Percentiles rank a stretch among this genome's conserved stretches.
Conservation (phyloP, 139 green algal species). For the Closterium sp. region DNA sequence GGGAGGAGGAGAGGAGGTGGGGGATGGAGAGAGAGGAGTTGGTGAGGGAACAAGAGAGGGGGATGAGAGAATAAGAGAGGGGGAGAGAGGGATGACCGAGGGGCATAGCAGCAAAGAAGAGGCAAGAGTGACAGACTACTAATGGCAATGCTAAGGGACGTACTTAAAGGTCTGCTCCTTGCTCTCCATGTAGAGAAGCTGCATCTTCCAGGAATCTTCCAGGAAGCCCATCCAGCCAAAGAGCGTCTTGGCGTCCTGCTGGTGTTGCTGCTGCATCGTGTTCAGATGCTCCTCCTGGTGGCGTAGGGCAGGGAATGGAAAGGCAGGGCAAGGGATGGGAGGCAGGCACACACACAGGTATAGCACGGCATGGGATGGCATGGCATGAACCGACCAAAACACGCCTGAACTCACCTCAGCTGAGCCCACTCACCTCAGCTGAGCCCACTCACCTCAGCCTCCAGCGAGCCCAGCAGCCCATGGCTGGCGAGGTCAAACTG, state of each 20-base stretch:
- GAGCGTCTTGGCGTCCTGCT: constrained; percentile 8
- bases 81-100: not conserved
- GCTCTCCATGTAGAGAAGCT: constrained; percentile 13
- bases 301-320: not conserved
- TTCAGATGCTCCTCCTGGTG: constrained; percentile 36
- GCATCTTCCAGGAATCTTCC: constrained; percentile 48
- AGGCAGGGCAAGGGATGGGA: not conserved
- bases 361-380: not conserved
- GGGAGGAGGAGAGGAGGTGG: no score
- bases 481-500: constrained; percentile 44
- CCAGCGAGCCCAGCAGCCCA: constrained; percentile 23
- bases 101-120: not conserved
- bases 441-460: not conserved
- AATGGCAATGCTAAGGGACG: not conserved
- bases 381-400: no score
- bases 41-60: not conserved
- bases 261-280: constrained; percentile 6
- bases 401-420: not conserved
- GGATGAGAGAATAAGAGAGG: no score
- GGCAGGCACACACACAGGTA: no score
- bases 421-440: not conserved
- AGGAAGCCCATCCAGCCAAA: constrained; percentile 37
- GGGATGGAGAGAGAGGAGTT: not conserved
- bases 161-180: constrained; percentile 2
- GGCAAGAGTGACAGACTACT: not conserved